phyloP scores from a whole-genome alignment of 495 filamentous ascomycete species.

The Articulospora tetracladia region DNA sequence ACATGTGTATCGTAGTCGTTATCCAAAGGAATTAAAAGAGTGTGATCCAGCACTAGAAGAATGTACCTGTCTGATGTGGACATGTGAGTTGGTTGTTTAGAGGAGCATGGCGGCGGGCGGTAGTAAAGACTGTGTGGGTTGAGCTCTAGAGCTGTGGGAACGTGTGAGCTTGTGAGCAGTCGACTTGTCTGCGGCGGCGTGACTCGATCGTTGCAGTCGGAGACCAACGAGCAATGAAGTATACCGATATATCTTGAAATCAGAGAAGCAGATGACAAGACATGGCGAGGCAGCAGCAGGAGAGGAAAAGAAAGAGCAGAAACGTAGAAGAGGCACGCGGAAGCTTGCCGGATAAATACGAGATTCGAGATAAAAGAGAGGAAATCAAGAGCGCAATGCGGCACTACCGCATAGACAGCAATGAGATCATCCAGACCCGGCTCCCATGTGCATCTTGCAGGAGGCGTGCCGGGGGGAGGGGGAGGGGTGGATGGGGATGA shows the following conservation, averaged over 20 bases:
- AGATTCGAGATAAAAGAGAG: neutral
- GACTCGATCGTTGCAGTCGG: neutral
- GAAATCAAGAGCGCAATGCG: neutral
- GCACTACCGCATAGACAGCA: neutral
- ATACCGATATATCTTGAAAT: neutral
- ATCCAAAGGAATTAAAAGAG: slow-evolving; percentile 12
- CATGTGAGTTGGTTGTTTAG: neutral
- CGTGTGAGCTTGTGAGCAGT: neutral
- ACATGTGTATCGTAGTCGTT: neutral
- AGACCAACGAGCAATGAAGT: neutral
- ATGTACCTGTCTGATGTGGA: neutral
- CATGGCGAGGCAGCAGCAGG: neutral
- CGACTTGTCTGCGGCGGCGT: neutral
- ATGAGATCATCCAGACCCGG: neutral
- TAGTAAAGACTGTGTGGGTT: neutral
- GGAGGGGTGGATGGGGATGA: no score
- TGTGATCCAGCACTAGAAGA: slow-evolving; percentile 18
- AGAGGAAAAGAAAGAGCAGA: neutral
- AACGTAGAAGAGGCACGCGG: neutral
- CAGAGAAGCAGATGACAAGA: neutral
- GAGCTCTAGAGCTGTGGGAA: neutral
- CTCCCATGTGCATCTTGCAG: neutral
- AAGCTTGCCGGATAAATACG: neutral
- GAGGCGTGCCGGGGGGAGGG: no score
- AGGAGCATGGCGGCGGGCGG: neutral